These are phyloP conservation scores for Tanacetum coccineum DNA, from an alignment of 129 eudicot species.

Conservation along the genomic window DNA sequence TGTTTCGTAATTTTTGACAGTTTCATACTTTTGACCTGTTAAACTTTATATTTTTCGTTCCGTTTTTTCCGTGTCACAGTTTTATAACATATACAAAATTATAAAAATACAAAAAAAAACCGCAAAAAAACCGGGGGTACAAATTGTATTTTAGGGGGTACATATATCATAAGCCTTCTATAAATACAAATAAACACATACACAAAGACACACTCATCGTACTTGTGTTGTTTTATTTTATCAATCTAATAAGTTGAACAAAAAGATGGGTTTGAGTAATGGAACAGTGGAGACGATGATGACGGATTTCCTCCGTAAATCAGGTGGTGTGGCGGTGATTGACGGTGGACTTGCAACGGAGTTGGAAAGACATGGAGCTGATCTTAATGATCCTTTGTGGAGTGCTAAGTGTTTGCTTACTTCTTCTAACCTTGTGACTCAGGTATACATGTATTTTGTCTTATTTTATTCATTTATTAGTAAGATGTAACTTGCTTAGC, in stretches of 20 bases:
- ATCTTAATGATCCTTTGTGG: constrained; percentile 98
- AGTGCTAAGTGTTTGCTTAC: constrained; percentile 96
- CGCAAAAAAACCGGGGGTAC: no score
- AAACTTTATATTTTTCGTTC: no score
- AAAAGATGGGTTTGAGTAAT: constrained; percentile 42
- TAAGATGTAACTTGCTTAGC: no score
- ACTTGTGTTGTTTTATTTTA: no score
- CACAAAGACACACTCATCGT: not conserved
- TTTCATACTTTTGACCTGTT: no score
- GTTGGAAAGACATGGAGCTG: constrained; percentile 94
- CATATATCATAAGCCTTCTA: no score
- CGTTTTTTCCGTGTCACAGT: no score
- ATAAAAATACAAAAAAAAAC: no score
- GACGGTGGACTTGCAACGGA: constrained; percentile 99
- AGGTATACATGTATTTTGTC: constrained; percentile 27
- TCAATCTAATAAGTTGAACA: no score
- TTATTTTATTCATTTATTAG: not conserved
- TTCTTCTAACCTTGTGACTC: constrained; percentile 80
- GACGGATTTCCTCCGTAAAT: constrained; percentile 61
- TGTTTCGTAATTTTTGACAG: no score
- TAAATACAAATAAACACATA: not conserved
- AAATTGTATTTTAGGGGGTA: no score
- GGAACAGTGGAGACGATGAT: constrained; percentile 32
- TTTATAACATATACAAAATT: no score
- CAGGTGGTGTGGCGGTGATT: constrained; percentile 82